phyloP scores from a whole-genome alignment of 345 rosid species.

The Lepidium sativum region DNA sequence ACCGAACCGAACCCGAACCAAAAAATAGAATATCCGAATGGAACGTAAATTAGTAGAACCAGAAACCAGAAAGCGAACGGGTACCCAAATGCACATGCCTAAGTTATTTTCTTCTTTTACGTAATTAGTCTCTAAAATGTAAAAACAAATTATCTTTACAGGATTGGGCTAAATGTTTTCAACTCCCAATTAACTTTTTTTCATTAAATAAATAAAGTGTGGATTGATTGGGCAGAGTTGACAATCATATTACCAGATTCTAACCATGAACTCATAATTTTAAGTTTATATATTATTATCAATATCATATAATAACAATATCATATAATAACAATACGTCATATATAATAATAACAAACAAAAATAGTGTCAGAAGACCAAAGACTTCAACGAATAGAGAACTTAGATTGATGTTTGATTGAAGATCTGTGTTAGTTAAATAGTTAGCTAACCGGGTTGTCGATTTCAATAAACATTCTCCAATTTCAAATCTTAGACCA shows the following conservation, averaged over 20 bases:
- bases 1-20: too few species aligned
- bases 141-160: background rate
- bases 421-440: slow-evolving; percentile 14
- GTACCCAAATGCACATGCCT: too few species aligned
- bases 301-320: background rate
- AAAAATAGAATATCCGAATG: too few species aligned
- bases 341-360: background rate
- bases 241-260: background rate
- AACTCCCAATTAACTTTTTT: background rate
- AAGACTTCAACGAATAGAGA: background rate
- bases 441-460: slow-evolving; percentile 7
- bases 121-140: background rate
- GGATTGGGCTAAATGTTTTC: background rate
- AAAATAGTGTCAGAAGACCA: background rate
- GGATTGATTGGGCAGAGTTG: background rate
- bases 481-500: background rate
- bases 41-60: too few species aligned
- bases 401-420: background rate
- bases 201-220: background rate
- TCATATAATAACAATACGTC: too few species aligned
- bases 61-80: too few species aligned
- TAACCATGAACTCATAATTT: background rate
- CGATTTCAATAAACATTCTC: slow-evolving; percentile 4
- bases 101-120: background rate
- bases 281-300: background rate